Evolutionary conservation across 2,329 filamentous ascomycete species (phyloP).

Genomic region (Colletotrichum chrysophilum): DNA sequence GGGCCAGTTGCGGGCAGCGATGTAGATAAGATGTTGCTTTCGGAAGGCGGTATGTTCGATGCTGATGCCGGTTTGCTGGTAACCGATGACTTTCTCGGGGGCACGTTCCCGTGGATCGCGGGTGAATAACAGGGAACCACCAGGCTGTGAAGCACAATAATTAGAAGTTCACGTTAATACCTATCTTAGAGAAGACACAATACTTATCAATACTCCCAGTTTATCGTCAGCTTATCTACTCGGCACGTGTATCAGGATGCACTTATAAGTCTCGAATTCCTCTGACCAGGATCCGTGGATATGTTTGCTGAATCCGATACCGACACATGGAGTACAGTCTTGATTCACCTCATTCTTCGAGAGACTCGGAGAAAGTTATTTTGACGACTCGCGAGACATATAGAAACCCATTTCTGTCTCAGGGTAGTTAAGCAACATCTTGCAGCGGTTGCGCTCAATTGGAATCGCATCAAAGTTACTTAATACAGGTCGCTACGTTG

Average conservation of each 20-base stretch:
- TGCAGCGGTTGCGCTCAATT: not conserved
- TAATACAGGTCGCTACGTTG: not conserved
- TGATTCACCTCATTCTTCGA: not conserved
- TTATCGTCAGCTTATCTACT: not conserved
- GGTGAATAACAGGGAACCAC: not conserved
- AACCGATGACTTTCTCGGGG: slow-evolving; percentile 1
- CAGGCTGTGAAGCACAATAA: not conserved
- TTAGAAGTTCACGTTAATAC: not conserved
- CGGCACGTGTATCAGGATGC: not conserved
- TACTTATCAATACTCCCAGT: not conserved
- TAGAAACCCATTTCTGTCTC: not conserved
- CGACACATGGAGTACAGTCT: not conserved
- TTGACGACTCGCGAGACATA: not conserved
- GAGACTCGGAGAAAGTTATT: not conserved
- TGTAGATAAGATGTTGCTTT: not conserved
- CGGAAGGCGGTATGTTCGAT: not conserved
- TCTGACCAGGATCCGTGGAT: not conserved
- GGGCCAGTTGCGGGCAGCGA: not conserved
- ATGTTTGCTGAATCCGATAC: not conserved
- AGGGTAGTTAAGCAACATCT: not conserved
- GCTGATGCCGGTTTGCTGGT: slow-evolving; percentile 1
- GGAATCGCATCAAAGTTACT: not conserved
- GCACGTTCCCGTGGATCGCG: not conserved
- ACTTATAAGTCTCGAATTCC: not conserved
- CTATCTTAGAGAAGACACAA: not conserved